Percentiles rank a stretch among this genome's conserved stretches.
Evolutionary conservation across 306 rosid genomes (phyloP).

Genomic region (Canavalia gladiata): DNA sequence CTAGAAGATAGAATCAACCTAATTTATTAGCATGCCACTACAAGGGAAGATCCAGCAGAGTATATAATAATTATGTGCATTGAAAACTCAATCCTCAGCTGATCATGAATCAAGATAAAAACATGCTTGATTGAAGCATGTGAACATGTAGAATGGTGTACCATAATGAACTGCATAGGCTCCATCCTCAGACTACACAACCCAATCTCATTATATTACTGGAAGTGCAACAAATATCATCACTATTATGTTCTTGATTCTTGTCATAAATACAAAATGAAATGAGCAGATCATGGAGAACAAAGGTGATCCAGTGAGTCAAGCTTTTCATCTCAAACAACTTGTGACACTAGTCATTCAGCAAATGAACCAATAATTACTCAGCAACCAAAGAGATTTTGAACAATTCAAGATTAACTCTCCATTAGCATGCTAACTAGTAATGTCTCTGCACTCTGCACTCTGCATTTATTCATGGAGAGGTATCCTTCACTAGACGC

Average conservation of each 20-base stretch:
- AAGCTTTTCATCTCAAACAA: slow-evolving; percentile 1
- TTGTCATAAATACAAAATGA: neutral
- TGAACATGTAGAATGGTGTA: slow-evolving; percentile 6
- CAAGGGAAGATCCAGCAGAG: neutral
- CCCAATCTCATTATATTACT: slow-evolving; percentile 10
- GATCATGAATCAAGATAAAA: slow-evolving; percentile 18
- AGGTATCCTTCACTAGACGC: slow-evolving; percentile 6
- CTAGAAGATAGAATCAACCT: neutral
- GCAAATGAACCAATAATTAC: slow-evolving; percentile 40
- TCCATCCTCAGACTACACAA: neutral
- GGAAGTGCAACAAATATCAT: neutral
- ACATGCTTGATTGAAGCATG: neutral
- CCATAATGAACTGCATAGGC: neutral
- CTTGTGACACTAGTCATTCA: slow-evolving; percentile 14
- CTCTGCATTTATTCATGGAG: slow-evolving; percentile 32
- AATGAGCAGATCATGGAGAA: slow-evolving; percentile 7
- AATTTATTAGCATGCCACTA: neutral
- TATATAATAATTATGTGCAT: neutral
- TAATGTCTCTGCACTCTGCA: slow-evolving; percentile 4
- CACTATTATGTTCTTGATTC: slow-evolving; percentile 11
- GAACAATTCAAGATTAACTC: neutral
- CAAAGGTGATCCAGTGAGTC: neutral
- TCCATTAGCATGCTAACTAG: neutral
- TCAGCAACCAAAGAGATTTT: neutral
- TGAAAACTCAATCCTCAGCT: neutral